Conservation (phyloP, 2,329 filamentous ascomycete species). For the Diaporthe sp. region DNA sequence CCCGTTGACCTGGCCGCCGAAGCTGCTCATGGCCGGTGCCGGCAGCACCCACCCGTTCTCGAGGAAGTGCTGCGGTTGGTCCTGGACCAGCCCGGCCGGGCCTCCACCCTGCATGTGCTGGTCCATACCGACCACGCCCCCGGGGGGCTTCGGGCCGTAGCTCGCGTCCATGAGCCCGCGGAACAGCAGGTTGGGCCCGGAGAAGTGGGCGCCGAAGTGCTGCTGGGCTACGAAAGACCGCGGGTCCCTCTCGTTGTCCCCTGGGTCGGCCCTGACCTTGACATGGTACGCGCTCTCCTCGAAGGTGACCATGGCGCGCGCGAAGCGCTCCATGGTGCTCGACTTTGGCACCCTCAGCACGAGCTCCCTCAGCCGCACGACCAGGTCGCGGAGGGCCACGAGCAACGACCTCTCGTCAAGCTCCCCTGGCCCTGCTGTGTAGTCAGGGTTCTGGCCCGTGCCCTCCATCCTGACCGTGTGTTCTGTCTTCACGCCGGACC, state of each 20-base stretch:
- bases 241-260: not conserved
- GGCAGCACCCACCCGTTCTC: not conserved
- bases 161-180: conserved; percentile 19
- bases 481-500: not conserved
- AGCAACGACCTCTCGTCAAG: not conserved
- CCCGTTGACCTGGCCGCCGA: not conserved
- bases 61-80: conserved; percentile 3
- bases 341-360: conserved; percentile 23
- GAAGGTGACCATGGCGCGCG: conserved; percentile 36
- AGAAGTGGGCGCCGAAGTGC: not conserved
- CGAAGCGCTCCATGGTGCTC: conserved; percentile 37
- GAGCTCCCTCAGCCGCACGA: conserved; percentile 14
- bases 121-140: not conserved
- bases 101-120: not conserved
- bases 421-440: not conserved
- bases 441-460: not conserved
- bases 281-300: conserved; percentile 34
- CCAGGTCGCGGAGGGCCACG: not conserved
- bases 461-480: not conserved
- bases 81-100: not conserved
- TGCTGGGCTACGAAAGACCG: not conserved
- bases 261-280: conserved; percentile 4
- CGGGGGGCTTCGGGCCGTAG: not conserved
- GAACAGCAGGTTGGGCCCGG: conserved; percentile 2
- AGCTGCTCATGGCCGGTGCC: not conserved